Evolutionary conservation across 805 yeast genomes (phyloP), one percentile per base, ranked within the genome.

Genomic region (Spathaspora gorwiae): DNA sequence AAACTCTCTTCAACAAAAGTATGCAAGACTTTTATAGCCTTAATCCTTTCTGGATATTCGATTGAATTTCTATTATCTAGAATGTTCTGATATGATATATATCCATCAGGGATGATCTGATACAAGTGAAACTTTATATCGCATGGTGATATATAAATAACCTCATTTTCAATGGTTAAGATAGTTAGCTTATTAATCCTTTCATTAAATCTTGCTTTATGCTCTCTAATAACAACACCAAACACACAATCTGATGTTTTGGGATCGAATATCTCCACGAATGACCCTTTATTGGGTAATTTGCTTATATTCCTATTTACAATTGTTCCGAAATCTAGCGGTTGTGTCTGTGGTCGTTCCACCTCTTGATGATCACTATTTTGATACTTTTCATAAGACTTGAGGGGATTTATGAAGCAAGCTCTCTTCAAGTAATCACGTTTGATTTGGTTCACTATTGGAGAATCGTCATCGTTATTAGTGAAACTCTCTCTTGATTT

Each of bases 181-280:
- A 73, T 64, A 14, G 55, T 34, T 33, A 66, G 43, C 39, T 64
- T 62, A 45, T 66, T 67, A 40, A 60, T 61, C 42, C 52, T 53
- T 35, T 56, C 65, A 45, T 65, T 61, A 49, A 74, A 72, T 26
- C 51, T 59, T 4, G 73, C 61, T 36, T 46, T 42, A 0, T 70
- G 54, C 14, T 49, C 61, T 37, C 61, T 44, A 5, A 71, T 40
- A 3, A 75, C 76, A 2, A 73, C 51, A 2, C 79, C 80, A 43
- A 68, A 54, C 3, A 44, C 45, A 5, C 57, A 42, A 1, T 39
- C 35, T 12, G 46, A 51, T 7, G 49, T 51, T 6, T 45, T 37
- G 2, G 53, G 54, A 27, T 59, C 54, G 1, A 48, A 37, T 46
- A 62, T 64, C 47, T 73, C 76, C 7, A 75, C 65, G 1, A 75